Conservation (phyloP, 345 rosid species). For the Atalantia buxifolia region DNA sequence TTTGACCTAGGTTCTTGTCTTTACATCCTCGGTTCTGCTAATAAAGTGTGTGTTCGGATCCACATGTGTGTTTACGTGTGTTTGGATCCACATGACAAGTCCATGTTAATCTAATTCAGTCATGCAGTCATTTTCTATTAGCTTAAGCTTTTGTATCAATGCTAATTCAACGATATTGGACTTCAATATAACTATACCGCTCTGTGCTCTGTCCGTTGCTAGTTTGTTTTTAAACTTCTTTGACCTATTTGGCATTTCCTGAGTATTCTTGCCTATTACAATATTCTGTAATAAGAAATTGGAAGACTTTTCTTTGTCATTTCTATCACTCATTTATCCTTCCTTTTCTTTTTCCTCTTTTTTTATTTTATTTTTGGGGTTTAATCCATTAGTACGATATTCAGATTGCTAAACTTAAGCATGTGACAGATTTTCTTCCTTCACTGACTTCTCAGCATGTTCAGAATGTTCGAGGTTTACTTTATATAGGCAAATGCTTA, state of each 20-base stretch:
- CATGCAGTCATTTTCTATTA: background rate
- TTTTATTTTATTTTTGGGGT: background rate
- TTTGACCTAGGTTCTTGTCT: background rate
- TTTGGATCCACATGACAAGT: background rate
- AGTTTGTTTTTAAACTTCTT: background rate
- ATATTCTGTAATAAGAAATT: background rate
- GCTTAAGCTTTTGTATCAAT: background rate
- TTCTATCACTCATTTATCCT: background rate
- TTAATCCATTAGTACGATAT: background rate
- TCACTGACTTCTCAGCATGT: background rate
- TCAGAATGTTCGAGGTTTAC: background rate
- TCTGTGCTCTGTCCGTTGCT: background rate
- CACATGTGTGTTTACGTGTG: background rate
- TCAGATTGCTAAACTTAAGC: background rate
- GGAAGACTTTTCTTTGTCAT: background rate
- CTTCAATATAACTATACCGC: background rate
- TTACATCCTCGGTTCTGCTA: background rate
- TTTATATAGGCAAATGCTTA: background rate
- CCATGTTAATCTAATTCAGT: background rate
- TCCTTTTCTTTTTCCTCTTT: background rate
- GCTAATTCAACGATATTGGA: background rate
- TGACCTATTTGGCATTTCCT: background rate
- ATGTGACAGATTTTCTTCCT: background rate
- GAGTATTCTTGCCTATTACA: conserved; percentile 5
- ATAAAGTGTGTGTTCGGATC: background rate